A percentile compares a stretch with the other conserved stretches of the same genome.
These are phyloP conservation scores for Anthostomella pinea DNA, from an alignment of 2,329 filamentous ascomycete genomes.

Conservation along the genomic window DNA sequence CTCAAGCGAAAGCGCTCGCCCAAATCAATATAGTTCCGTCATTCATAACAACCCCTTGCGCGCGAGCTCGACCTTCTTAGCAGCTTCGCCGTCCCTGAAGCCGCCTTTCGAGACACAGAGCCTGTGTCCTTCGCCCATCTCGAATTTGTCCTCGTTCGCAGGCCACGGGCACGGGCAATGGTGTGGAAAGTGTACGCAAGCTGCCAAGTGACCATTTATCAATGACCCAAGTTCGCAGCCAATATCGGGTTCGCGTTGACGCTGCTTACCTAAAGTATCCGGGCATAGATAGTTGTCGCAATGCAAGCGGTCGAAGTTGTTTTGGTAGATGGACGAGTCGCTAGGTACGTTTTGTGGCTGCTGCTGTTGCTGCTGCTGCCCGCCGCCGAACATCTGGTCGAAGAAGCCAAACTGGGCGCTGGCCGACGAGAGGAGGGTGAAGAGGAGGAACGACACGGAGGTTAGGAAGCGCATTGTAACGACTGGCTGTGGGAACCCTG, in stretches of 20 bases:
- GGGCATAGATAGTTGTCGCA: slow-evolving; percentile 95
- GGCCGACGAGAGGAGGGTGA: slow-evolving; percentile 58
- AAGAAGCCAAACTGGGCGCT: slow-evolving; percentile 94
- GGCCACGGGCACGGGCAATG: slow-evolving; percentile 93
- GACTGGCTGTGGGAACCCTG: too few relatives aligned
- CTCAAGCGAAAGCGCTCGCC: too few relatives aligned
- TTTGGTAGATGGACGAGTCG: slow-evolving; percentile 72
- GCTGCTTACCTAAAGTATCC: slow-evolving; percentile 66
- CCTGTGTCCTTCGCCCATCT: slow-evolving; percentile 67
- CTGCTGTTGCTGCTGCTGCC: slow-evolving; percentile 53
- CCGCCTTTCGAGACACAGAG: slow-evolving; percentile 75
- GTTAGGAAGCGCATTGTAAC: slow-evolving; percentile 32
- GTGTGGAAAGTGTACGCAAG: slow-evolving; percentile 94
- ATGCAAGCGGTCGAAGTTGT: slow-evolving; percentile 55
- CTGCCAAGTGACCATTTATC: too few relatives aligned
- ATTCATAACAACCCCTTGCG: slow-evolving; percentile 73
- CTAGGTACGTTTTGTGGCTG: slow-evolving; percentile 77
- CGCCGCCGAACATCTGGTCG: slow-evolving; percentile 88
- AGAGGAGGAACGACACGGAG: slow-evolving; percentile 39
- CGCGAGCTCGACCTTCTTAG: slow-evolving; percentile 74
- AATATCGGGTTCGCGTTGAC: too few relatives aligned
- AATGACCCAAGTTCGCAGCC: too few relatives aligned
- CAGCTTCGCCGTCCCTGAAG: slow-evolving; percentile 67
- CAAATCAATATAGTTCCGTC: neutral
- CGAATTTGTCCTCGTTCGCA: slow-evolving; percentile 73